Base-by-base conservation (phyloP, 257 asterid species). In the Catharanthus roseus region DNA sequence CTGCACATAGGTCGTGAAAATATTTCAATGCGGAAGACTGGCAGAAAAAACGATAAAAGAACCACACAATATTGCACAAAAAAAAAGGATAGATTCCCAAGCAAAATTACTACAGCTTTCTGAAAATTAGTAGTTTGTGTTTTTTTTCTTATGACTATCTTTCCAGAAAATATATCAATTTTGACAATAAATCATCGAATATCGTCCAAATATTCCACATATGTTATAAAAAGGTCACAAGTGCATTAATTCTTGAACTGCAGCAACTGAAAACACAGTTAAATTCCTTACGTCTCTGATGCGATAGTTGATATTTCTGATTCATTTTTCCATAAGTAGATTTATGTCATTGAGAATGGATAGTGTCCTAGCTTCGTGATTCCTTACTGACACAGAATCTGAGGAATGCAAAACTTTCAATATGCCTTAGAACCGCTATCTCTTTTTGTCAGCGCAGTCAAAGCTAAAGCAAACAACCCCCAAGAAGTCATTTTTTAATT, bases 1-100 rank as follows among this genome's bases (percentile, higher is more conserved):
- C 99, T 93, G 90, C 77, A 84, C 38, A 55, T 60, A 67, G 23
- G 80, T 77, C 36, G 50, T 47, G 18, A 41, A 68, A 33, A 70
- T 63, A 68, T 33, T 50, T 74, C 31, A 81, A 69, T 64, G 49
- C 67, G 39, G 26, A 41, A 65, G 36, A 41, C 55, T 38, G 18
- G 38, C 3, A 23, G 50, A 18, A 12, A 38, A 2, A 18, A 31
- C 19, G 29, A 44, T 21, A 49, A 72, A 45, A 71, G 29, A 29
- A 28, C 29, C 15, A 6, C 21, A 10, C 19, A 31, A 6, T 38
- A 42, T 42, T 42, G 7, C 10, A 28, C n/a, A n/a, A n/a, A n/a
- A 45, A 15, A 65, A 12, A n/a, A 24, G 36, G 36, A 65, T 45
- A 24, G 26, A 33, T 61, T 33, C 23, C 28, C 7, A 33, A 61